Evolutionary conservation across 768 basidiomycete genomes (phyloP).

Genomic region (Lentinula detonsa): DNA sequence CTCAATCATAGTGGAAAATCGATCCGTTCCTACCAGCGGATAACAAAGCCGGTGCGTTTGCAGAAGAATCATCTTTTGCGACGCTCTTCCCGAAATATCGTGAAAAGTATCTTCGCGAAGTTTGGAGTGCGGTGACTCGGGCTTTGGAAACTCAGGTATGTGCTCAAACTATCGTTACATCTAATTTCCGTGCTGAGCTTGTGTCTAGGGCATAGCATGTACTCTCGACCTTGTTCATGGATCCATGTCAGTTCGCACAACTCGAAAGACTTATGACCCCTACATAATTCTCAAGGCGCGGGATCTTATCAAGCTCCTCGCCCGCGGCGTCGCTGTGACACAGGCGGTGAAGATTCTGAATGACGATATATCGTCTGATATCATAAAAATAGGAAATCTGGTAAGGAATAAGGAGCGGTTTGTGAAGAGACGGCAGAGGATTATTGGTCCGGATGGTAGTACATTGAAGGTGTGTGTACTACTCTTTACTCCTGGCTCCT

Average conservation of each 20-base stretch:
- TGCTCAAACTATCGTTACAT: conserved; percentile 1
- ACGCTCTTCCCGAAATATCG: conserved; percentile 98
- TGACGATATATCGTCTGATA: conserved; percentile 88
- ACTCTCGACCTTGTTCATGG: conserved; percentile 94
- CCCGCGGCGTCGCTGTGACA: conserved; percentile 80
- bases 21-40: conserved; percentile 70
- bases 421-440: conserved; percentile 91
- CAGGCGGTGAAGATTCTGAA: conserved; percentile 89
- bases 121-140: conserved; percentile 87
- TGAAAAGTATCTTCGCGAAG: conserved; percentile 92
- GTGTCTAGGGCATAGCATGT: conserved; percentile 75
- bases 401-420: conserved; percentile 96
- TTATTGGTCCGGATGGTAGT: conserved; percentile 96
- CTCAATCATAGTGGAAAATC: conserved; percentile 69
- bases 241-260: conserved; percentile 95
- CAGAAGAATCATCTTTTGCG: conserved; percentile 96
- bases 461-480: conserved; percentile 74
- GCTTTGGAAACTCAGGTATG: conserved; percentile 76
- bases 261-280: conserved; percentile 95
- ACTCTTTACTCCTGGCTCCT: background rate
- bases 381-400: conserved; percentile 94
- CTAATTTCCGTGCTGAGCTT: background rate
- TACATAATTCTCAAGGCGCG: conserved; percentile 95
- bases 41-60: conserved; percentile 79
- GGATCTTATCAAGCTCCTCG: conserved; percentile 92